These are phyloP conservation scores for Thamnidium elegans DNA, from an alignment of 192 early-diverging fungal species.

Conservation along the genomic window DNA sequence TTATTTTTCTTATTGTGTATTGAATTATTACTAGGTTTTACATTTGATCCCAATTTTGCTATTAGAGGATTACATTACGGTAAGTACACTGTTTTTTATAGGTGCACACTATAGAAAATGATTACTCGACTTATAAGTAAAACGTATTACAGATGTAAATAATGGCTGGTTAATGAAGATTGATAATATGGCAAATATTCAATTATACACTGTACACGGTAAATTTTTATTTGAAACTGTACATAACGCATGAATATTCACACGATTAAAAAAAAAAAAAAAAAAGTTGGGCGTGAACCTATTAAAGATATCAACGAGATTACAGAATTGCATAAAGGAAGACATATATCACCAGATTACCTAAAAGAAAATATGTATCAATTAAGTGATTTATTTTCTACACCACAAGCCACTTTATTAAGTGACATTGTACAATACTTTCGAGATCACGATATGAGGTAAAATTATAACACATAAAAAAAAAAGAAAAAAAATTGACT, in stretches of 20 bases:
- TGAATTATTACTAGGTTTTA: slow-evolving; percentile 26
- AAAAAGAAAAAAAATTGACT: not conserved
- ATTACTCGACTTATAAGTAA: not conserved
- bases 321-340: slow-evolving; percentile 51
- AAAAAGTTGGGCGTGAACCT: slow-evolving; percentile 58
- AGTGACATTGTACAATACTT: slow-evolving; percentile 63
- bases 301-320: slow-evolving; percentile 52
- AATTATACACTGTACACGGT: slow-evolving; percentile 46
- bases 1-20: slow-evolving; percentile 1
- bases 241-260: too few relatives aligned
- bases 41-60: slow-evolving; percentile 57
- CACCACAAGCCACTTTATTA: slow-evolving; percentile 53
- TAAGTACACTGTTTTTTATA: too few relatives aligned
- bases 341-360: slow-evolving; percentile 58
- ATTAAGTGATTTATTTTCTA: slow-evolving; percentile 58
- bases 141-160: slow-evolving; percentile 37
- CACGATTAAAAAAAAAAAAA: too few relatives aligned
- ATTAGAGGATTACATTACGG: slow-evolving; percentile 61
- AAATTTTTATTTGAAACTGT: not conserved
- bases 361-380: slow-evolving; percentile 53
- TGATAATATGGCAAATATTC: slow-evolving; percentile 60
- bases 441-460: slow-evolving; percentile 47
- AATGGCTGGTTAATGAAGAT: slow-evolving; percentile 64
- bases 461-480: slow-evolving; percentile 1
- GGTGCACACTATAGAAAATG: too few relatives aligned